A percentile compares a stretch with the other conserved stretches of the same genome.
phyloP scores from a whole-genome alignment of 805 yeast genomes.

The Wickerhamiella dianesei region DNA sequence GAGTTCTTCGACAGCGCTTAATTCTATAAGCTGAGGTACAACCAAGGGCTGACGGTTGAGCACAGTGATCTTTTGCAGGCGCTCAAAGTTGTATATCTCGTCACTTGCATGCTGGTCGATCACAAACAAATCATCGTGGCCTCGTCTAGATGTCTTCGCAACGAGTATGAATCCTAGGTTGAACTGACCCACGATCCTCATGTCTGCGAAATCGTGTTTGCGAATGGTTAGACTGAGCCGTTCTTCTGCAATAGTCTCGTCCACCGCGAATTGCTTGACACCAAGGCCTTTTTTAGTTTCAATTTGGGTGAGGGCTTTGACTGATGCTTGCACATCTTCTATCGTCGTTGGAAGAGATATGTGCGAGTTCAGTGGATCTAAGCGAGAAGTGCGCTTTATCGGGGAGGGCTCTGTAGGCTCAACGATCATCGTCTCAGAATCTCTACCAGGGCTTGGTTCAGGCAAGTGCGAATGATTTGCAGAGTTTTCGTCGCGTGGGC shows the following conservation, averaged over 20 bases:
- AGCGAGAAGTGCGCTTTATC: not conserved
- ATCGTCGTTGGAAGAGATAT: conserved; percentile 15
- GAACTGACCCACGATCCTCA: conserved; percentile 86
- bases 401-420: not conserved
- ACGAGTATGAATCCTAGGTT: conserved; percentile 90
- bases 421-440: too few species aligned
- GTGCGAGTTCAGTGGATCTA: conserved; percentile 10
- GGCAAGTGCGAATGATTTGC: too few species aligned
- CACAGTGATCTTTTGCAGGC: conserved; percentile 38
- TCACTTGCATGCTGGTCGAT: conserved; percentile 97
- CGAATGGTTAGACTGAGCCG: conserved; percentile 45
- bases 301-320: conserved; percentile 1
- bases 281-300: conserved; percentile 2
- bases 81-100: conserved; percentile 85
- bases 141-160: conserved; percentile 22
- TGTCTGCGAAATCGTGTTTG: conserved; percentile 57
- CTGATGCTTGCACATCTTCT: conserved; percentile 4
- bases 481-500: too few species aligned
- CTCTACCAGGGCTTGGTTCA: too few species aligned
- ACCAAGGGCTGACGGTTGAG: conserved; percentile 65
- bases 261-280: conserved; percentile 24
- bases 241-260: conserved; percentile 43
- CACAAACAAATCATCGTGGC: conserved; percentile 53
- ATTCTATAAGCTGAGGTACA: conserved; percentile 39
- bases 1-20: conserved; percentile 69